Percentiles rank a stretch among this genome's conserved stretches.
Evolutionary conservation across 257 asterid species (phyloP).

Genomic region (Verbena officinalis): DNA sequence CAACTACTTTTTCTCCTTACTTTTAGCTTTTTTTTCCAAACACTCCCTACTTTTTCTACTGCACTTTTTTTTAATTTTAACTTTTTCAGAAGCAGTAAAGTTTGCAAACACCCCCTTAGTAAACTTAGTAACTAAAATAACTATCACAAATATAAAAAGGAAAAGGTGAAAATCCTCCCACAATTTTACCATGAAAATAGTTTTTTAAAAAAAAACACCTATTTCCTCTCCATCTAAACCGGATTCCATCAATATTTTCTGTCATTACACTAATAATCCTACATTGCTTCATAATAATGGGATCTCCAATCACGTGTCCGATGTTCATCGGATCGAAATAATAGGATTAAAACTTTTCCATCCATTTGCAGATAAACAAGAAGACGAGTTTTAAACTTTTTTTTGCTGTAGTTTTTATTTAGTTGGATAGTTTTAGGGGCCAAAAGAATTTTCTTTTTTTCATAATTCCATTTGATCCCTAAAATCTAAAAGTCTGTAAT

Average conservation of each 20-base stretch:
- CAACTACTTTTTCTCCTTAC: no score
- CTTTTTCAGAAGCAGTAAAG: no score
- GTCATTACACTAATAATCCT: constrained; percentile 31
- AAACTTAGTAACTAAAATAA: constrained; percentile 1
- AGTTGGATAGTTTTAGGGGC: constrained; percentile 20
- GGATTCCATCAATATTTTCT: constrained; percentile 37
- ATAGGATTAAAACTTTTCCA: constrained; percentile 32
- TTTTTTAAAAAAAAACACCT: no score
- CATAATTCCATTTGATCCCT: constrained; percentile 15
- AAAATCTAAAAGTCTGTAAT: not conserved
- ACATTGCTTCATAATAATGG: constrained; percentile 41
- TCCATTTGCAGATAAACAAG: constrained; percentile 15
- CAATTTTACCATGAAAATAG: no score
- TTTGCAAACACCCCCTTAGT: no score
- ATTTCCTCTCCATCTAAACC: constrained; percentile 17
- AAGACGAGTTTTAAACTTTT: no score
- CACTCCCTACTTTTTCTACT: no score
- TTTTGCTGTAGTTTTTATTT: constrained; percentile 25
- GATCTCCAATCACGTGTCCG: constrained; percentile 71
- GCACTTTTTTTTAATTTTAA: no score
- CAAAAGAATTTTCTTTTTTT: not conserved
- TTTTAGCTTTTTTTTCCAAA: no score
- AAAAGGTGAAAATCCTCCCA: no score
- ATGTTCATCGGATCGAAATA: constrained; percentile 24
- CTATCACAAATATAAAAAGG: constrained; percentile 5